These are phyloP conservation scores for Discostella pseudostelligera DNA, from an alignment of 108 stramenopile species.

Conservation along the genomic window DNA sequence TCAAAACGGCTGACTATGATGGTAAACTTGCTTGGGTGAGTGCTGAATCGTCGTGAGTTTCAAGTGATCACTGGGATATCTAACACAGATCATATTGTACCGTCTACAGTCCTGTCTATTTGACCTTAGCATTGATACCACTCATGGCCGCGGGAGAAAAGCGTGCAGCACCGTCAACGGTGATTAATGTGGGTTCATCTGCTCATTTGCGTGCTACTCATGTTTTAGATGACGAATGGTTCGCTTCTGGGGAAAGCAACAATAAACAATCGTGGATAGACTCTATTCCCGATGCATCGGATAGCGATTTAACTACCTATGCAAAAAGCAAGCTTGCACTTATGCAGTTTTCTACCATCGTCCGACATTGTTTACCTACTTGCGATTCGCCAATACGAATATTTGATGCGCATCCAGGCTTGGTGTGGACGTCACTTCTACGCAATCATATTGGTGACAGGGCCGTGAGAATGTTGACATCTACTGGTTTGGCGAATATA, in stretches of 20 bases:
- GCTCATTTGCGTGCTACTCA: conserved; percentile 46
- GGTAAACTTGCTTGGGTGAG: conserved; percentile 31
- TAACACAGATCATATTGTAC: too few species aligned
- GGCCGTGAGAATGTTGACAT: conserved; percentile 18
- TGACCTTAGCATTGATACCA: conserved; percentile 37
- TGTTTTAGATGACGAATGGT: conserved; percentile 30
- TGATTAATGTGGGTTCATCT: conserved; percentile 46
- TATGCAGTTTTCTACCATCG: conserved; percentile 42
- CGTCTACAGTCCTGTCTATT: conserved; percentile 15
- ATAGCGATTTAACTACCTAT: conserved; percentile 39
- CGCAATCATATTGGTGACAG: conserved; percentile 32
- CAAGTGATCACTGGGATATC: too few species aligned
- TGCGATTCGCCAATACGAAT: conserved; percentile 12
- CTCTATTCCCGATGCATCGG: conserved; percentile 20
- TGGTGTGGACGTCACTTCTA: conserved; percentile 49
- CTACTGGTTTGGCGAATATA: conserved; percentile 34
- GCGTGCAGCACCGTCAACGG: conserved; percentile 2
- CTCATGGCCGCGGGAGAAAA: conserved; percentile 13
- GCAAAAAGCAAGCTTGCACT: conserved; percentile 37
- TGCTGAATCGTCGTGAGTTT: too few species aligned
- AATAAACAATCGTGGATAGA: conserved; percentile 23
- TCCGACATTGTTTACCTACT: conserved; percentile 22
- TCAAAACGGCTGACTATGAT: conserved; percentile 41
- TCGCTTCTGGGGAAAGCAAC: neutral
- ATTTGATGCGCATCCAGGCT: conserved; percentile 41